Evolutionary conservation across 2,329 filamentous ascomycete species (phyloP).

Genomic region (Cladosporium sp.): DNA sequence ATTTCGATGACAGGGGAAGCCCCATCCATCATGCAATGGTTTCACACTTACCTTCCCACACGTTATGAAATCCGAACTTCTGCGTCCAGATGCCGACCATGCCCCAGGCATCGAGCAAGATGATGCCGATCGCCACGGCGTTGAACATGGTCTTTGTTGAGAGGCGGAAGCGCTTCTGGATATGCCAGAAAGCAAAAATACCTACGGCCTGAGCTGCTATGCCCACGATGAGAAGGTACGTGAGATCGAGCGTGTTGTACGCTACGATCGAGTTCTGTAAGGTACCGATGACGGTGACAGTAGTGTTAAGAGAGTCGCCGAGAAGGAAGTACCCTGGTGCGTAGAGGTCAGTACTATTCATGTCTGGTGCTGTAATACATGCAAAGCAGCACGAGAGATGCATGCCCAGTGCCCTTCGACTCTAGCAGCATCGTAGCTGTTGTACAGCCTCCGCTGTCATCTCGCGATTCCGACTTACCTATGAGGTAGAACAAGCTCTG

Average conservation of each 20-base stretch:
- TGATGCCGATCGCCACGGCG: slow-evolving; percentile 56
- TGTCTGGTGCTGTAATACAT: not conserved
- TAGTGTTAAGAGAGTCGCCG: slow-evolving; percentile 67
- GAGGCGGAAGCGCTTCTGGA: slow-evolving; percentile 57
- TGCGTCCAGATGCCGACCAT: slow-evolving; percentile 57
- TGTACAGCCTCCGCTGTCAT: not conserved
- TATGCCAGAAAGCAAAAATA: slow-evolving; percentile 55
- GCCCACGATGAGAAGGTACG: slow-evolving; percentile 63
- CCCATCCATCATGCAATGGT: not conserved
- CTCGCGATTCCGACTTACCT: slow-evolving; percentile 35
- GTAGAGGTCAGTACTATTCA: not conserved
- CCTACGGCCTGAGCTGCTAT: slow-evolving; percentile 60
- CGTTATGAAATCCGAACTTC: slow-evolving; percentile 48
- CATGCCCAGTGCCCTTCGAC: not conserved
- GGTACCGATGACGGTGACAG: slow-evolving; percentile 63
- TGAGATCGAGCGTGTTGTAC: slow-evolving; percentile 62
- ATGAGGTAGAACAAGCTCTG: slow-evolving; percentile 64
- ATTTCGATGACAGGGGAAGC: no score
- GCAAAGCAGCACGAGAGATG: not conserved
- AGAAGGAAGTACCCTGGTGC: slow-evolving; percentile 58
- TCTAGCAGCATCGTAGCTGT: not conserved
- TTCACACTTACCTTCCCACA: slow-evolving; percentile 42
- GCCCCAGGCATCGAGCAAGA: slow-evolving; percentile 57
- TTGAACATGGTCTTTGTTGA: slow-evolving; percentile 68
- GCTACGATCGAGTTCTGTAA: slow-evolving; percentile 62